Conservation (phyloP, 2,329 filamentous ascomycete species). For the Sclerotinia trifoliorum region DNA sequence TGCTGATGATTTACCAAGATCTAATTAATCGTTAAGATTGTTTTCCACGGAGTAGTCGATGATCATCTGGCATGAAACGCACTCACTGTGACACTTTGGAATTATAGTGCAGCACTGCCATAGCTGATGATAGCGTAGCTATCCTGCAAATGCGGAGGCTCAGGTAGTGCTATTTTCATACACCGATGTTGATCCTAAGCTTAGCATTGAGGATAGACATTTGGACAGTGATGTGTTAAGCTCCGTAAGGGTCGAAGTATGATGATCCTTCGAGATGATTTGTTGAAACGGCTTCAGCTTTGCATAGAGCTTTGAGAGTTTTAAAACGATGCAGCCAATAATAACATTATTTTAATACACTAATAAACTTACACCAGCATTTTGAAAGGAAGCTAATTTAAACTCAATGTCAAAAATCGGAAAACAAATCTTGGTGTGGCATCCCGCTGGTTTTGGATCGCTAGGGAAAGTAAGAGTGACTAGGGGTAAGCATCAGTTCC, state of each 20-base stretch:
- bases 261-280: constrained; percentile 8
- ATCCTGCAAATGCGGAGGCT: neutral
- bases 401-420: neutral
- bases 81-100: neutral
- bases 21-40: neutral
- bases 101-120: neutral
- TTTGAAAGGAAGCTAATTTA: neutral
- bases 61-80: neutral
- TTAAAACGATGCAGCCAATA: constrained; percentile 9
- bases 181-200: neutral
- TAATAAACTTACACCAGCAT: neutral
- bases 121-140: neutral
- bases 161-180: constrained; percentile 7
- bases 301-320: neutral
- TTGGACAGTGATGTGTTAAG: neutral
- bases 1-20: neutral
- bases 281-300: constrained; percentile 2
- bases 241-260: neutral
- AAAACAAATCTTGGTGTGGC: neutral
- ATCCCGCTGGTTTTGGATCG: neutral
- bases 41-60: neutral
- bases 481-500: neutral
- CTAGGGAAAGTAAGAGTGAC: neutral
- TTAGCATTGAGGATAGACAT: neutral
- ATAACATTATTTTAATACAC: neutral